Evolutionary conservation across 176 grass and related monocot genomes (phyloP).

Genomic region (Eremochloa ophiuroides): DNA sequence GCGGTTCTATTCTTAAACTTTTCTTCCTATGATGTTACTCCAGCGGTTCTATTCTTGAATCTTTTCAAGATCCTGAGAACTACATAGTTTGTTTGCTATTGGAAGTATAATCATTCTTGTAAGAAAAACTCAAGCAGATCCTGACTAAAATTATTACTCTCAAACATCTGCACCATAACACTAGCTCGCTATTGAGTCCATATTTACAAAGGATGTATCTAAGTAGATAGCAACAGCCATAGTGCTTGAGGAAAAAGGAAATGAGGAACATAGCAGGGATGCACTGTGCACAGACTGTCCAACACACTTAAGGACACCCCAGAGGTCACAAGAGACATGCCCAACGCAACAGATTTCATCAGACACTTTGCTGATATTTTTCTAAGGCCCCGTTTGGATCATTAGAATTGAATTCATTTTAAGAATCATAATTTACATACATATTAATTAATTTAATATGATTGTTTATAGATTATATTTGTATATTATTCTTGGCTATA

Average conservation of each 20-base stretch:
- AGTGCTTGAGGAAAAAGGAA: not conserved
- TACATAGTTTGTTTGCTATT: not conserved
- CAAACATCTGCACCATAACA: not conserved
- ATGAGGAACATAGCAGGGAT: not conserved
- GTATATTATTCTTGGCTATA: no score
- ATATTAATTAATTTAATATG: no score
- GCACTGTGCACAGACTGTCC: not conserved
- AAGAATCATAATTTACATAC: no score
- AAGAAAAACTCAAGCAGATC: slow-evolving; percentile 1
- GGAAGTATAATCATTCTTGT: not conserved
- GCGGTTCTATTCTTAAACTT: not conserved
- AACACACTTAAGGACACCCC: not conserved
- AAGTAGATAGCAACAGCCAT: slow-evolving; percentile 1
- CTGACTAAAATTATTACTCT: not conserved
- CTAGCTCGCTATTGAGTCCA: not conserved
- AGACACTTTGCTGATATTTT: not conserved
- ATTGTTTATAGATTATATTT: no score
- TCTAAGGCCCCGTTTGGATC: no score
- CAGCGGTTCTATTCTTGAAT: not conserved
- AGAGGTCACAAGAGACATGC: not conserved
- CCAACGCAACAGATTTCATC: not conserved
- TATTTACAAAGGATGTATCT: not conserved
- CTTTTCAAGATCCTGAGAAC: not conserved
- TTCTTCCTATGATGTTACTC: not conserved
- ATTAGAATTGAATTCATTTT: no score